phyloP scores from a whole-genome alignment of 164 flowering plant species.

The Vitis rotundifolia region DNA sequence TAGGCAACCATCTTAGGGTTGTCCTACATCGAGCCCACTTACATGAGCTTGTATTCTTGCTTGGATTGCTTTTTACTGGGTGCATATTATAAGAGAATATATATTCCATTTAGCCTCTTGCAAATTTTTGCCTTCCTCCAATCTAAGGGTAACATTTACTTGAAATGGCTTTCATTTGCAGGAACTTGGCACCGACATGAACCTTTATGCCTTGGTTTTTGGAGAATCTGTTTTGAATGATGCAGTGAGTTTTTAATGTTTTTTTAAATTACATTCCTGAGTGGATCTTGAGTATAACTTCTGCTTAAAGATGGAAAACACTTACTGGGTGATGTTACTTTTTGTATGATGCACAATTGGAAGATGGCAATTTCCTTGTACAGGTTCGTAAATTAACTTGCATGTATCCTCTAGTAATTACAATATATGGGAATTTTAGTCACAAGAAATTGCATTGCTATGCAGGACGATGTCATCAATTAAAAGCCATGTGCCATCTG shows the following conservation, averaged over 20 bases:
- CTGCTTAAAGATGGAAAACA: conserved; percentile 8
- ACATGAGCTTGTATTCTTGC: too few relatives aligned
- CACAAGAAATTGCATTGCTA: conserved; percentile 8
- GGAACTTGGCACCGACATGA: conserved; percentile 96
- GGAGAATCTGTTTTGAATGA: conserved; percentile 99
- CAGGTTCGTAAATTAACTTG: conserved; percentile 52
- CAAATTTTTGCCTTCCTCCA: not conserved
- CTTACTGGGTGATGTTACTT: conserved; percentile 10
- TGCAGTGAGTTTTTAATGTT: conserved; percentile 68
- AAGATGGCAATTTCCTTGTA: conserved; percentile 99
- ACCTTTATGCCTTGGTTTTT: conserved; percentile 97
- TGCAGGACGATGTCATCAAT: conserved; percentile 91
- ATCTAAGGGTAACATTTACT: not conserved
- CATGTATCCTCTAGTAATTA: conserved; percentile 2
- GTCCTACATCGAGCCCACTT: too few relatives aligned
- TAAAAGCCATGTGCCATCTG: conserved; percentile 68
- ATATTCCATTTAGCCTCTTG: not conserved
- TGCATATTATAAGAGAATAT: too few relatives aligned
- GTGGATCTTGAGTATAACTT: not conserved
- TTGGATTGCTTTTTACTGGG: too few relatives aligned
- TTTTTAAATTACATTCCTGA: conserved; percentile 2
- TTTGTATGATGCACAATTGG: conserved; percentile 22
- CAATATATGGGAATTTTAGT: not conserved
- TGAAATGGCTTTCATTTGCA: conserved; percentile 24
- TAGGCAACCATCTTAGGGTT: too few relatives aligned